Percentiles rank a stretch among this genome's conserved stretches.
phyloP scores from a whole-genome alignment of 257 asterid genomes.

The Eustoma russellianum region DNA sequence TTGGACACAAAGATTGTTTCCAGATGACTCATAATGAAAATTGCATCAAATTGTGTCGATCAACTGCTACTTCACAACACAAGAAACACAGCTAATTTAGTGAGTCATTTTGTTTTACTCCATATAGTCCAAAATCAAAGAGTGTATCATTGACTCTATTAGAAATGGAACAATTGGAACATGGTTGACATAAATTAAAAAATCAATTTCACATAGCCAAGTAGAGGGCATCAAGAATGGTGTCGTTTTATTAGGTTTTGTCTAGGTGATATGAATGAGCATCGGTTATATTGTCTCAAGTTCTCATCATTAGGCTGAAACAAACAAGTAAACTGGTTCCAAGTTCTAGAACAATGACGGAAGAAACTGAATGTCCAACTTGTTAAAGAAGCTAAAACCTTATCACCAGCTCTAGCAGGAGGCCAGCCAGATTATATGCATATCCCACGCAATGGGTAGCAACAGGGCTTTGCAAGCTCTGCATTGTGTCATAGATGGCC shows the following conservation, averaged over 20 bases:
- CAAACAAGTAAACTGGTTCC: too few species aligned
- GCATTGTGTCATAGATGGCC: conserved; percentile 96
- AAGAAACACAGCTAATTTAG: too few species aligned
- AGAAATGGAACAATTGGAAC: too few species aligned
- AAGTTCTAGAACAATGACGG: background rate
- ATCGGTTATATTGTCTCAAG: background rate
- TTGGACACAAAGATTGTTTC: too few species aligned
- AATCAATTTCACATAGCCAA: background rate
- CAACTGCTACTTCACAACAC: too few species aligned
- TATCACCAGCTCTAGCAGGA: conserved; percentile 93
- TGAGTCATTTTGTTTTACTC: too few species aligned
- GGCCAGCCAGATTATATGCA: conserved; percentile 69
- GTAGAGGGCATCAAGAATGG: background rate
- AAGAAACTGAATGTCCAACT: too few species aligned
- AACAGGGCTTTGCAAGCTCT: conserved; percentile 71
- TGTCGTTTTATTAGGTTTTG: background rate
- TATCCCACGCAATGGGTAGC: conserved; percentile 77
- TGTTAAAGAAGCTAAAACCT: conserved; percentile 35
- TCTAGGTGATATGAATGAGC: background rate
- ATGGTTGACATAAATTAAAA: too few species aligned
- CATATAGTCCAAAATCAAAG: too few species aligned
- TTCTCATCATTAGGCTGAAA: background rate
- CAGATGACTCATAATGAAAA: too few species aligned
- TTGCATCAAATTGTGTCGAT: too few species aligned
- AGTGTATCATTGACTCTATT: too few species aligned